These are phyloP conservation scores for Cardamine occulta DNA, from an alignment of 345 rosid genomes.

Conservation along the genomic window DNA sequence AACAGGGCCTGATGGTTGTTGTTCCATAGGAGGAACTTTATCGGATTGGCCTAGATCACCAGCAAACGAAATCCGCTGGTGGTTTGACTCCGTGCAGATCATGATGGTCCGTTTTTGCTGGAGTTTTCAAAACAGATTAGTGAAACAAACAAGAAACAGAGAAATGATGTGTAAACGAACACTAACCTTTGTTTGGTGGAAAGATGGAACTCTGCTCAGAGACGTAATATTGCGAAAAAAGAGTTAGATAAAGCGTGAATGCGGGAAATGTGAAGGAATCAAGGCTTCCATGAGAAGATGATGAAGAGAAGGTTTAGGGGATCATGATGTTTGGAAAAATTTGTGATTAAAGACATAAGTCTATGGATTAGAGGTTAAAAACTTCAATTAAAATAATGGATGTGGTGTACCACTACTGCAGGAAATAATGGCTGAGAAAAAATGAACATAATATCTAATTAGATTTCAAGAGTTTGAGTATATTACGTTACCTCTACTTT, in stretches of 20 bases:
- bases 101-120: conserved; percentile 19
- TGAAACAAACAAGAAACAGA: conserved; percentile 32
- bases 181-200: conserved; percentile 26
- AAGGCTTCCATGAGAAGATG: conserved; percentile 16
- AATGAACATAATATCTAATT: conserved; percentile 16
- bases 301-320: conserved; percentile 15
- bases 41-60: conserved; percentile 55
- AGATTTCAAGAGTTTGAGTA: conserved; percentile 32
- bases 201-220: not conserved
- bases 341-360: conserved; percentile 27
- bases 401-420: conserved; percentile 45
- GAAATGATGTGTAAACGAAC: not conserved
- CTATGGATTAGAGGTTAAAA: conserved; percentile 37
- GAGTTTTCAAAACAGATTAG: conserved; percentile 16
- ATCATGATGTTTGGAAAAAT: conserved; percentile 26
- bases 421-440: conserved; percentile 24
- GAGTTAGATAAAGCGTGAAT: not conserved
- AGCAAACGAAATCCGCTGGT: conserved; percentile 65
- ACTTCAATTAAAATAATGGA: conserved; percentile 37
- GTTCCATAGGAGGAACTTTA: conserved; percentile 19
- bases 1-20: conserved; percentile 22
- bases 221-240: not conserved
- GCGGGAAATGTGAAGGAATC: conserved; percentile 4
- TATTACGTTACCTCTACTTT: conserved; percentile 24
- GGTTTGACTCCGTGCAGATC: conserved; percentile 64